Conservation (phyloP, 108 stramenopile genomes). For the Schizochytrium sp. region DNA sequence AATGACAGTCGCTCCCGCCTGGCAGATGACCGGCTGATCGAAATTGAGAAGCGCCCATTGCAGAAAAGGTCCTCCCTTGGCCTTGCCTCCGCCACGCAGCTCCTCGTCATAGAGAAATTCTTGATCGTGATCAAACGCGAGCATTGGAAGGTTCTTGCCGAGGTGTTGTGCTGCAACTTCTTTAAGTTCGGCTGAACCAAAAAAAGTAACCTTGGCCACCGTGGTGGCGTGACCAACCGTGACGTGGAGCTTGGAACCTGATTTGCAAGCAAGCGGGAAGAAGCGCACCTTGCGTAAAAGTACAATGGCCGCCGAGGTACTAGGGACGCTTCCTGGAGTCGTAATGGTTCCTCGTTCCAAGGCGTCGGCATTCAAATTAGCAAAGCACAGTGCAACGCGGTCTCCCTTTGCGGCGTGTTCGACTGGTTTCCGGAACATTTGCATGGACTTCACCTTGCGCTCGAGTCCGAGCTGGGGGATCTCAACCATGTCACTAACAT, state of each 20-base stretch:
- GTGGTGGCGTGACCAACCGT: conserved; percentile 89
- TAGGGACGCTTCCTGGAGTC: conserved; percentile 70
- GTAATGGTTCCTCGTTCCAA: conserved; percentile 78
- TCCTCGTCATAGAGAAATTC: conserved; percentile 72
- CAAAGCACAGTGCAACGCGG: conserved; percentile 86
- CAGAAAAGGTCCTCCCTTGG: conserved; percentile 31
- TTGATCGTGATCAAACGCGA: conserved; percentile 56
- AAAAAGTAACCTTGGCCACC: conserved; percentile 90
- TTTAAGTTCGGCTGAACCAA: conserved; percentile 77
- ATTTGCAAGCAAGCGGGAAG: conserved; percentile 50
- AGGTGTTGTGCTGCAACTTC: not conserved
- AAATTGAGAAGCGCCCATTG: conserved; percentile 87
- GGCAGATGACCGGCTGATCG: conserved; percentile 77
- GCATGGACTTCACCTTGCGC: conserved; percentile 87
- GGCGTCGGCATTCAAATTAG: conserved; percentile 76
- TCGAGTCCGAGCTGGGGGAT: conserved; percentile 68
- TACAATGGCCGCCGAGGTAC: conserved; percentile 67
- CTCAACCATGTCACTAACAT: conserved; percentile 80
- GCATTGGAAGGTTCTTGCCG: conserved; percentile 14
- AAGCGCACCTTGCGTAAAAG: conserved; percentile 78
- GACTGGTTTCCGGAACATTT: conserved; percentile 86
- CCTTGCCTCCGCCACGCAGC: conserved; percentile 12
- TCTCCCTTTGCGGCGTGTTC: conserved; percentile 62
- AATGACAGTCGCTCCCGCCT: conserved; percentile 70
- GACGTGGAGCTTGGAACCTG: conserved; percentile 73